Conservation (phyloP, 1,284 basidiomycete species). For the Irpex sp. region DNA sequence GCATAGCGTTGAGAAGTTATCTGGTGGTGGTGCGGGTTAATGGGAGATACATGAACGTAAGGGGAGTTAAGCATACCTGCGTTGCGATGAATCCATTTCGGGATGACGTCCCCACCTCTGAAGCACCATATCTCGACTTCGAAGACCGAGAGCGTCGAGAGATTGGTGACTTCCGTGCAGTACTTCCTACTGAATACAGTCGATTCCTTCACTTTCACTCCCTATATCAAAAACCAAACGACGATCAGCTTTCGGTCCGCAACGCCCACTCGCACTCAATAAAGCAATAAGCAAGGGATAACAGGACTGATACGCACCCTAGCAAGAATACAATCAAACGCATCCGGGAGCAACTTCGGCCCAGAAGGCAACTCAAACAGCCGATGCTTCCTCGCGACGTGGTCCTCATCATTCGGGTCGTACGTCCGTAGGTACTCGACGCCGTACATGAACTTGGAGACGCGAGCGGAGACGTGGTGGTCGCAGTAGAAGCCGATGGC, state of each 20-base stretch:
- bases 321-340: constrained; percentile 72
- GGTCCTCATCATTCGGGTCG: constrained; percentile 59
- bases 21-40: constrained; percentile 24
- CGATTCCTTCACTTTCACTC: constrained; percentile 71
- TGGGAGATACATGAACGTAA: background rate
- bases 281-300: no score
- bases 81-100: constrained; percentile 65
- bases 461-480: constrained; percentile 71
- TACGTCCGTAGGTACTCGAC: constrained; percentile 70
- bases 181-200: constrained; percentile 75
- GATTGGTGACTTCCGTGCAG: constrained; percentile 70
- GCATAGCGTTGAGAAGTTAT: constrained; percentile 69
- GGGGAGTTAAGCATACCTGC: constrained; percentile 37
- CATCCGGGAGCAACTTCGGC: constrained; percentile 66
- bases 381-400: constrained; percentile 53
- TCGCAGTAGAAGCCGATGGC: constrained; percentile 79
- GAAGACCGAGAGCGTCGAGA: constrained; percentile 68
- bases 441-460: constrained; percentile 75
- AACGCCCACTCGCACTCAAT: background rate
- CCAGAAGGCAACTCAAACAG: constrained; percentile 72
- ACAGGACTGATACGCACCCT: constrained; percentile 38
- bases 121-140: constrained; percentile 80
- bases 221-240: constrained; percentile 28
- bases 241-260: no score
- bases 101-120: constrained; percentile 58